Evolutionary conservation across 2,329 filamentous ascomycete species (phyloP), one percentile per base, ranked within the genome.

Genomic region (Simplicillium aogashimaense): DNA sequence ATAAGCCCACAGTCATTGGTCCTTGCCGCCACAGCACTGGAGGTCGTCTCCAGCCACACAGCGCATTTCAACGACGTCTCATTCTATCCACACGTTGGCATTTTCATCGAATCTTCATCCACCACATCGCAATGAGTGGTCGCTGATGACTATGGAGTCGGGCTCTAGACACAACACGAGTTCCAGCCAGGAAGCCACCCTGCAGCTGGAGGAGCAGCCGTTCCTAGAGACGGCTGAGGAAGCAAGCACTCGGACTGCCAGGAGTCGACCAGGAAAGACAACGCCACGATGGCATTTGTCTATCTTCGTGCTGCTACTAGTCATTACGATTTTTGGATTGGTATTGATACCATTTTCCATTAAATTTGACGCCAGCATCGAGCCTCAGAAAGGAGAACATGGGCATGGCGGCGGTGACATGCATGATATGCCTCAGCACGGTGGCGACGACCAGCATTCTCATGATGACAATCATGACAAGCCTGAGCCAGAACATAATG

Each of bases 281-380:
- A 16, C n/a, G 8, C 15, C 15, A 31, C 17, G 36, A 15, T 47
- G 47, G 36, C 46, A 41, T 25, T 39, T 50, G 13, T 11, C 29
- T 7, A 7, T 50, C 12, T 50, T 54, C n/a, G 36, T 49, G n/a
- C 30, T 49, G n/a, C 37, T 56, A 1, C 42, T 49, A 7, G 28
- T 52, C 4, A 3, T 52, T 12, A 56, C 54, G 2, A 34, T 55
- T 11, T 39, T 59, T 1, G 38, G 34, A 0, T 40, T 60, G 1
- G 41, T 49, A 8, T 44, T 38, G 2, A 31, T 56, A 1, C 38
- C 50, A 3, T 41, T 60, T 3, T 43, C 41, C 8, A 46, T 54
- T n/a, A 33, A 37, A 13, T 20, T 41, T 46, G 6, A 38, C 43
- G 35, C 10, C 16, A 28, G 29, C 20, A n/a, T 17, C 32, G 3